Evolutionary conservation across 192 early-diverging fungal genomes (phyloP), one percentile per base, ranked within the genome.

Genomic region (Obelidium mucronatum): DNA sequence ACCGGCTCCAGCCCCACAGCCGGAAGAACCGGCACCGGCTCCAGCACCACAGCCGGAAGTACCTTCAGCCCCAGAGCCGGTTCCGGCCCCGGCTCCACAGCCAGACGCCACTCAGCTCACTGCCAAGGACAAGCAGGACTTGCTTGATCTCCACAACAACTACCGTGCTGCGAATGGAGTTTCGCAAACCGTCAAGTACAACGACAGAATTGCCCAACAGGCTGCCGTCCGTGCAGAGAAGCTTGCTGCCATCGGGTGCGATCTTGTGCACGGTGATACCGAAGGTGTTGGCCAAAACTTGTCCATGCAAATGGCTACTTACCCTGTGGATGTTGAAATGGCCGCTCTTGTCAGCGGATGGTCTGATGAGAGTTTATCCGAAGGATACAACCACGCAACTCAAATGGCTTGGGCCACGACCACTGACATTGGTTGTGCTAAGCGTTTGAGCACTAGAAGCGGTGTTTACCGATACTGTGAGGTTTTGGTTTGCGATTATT

Each of bases 401-500:
- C 73, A 74, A 39, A 44, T 74, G 59, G 22, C 60, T n/a, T 74
- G 73, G 73, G 60, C 54, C 3, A 63, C 73, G 11, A 63, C 73
- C 13, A 63, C 58, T 6, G 2, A 63, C 6, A 63, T 74, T 42
- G 73, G 73, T 13, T 74, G 73, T 48, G 73, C 59, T 4, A 55
- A 59, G 52, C 55, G 55, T 2, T 39, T 37, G 8, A 39, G 63
- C 15, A 67, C 19, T 26, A 42, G 40, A n/a, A 13, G 36, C 24
- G 66, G 66, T 13, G 17, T 15, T 39, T 40, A 40, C 30, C 22
- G 35, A 26, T 74, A 63, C 39, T 67, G 66, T 39, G 66, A 48
- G 22, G 66, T 67, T 1, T 36, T 67, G 24, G 66, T 67, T 26
- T 67, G 66, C 42, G 66, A 67, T 39, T 67, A 67, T 39, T 67